Evolutionary conservation across 306 rosid genomes (phyloP), one percentile per base, ranked within the genome.

Genomic region (Ormosia semicastrata): DNA sequence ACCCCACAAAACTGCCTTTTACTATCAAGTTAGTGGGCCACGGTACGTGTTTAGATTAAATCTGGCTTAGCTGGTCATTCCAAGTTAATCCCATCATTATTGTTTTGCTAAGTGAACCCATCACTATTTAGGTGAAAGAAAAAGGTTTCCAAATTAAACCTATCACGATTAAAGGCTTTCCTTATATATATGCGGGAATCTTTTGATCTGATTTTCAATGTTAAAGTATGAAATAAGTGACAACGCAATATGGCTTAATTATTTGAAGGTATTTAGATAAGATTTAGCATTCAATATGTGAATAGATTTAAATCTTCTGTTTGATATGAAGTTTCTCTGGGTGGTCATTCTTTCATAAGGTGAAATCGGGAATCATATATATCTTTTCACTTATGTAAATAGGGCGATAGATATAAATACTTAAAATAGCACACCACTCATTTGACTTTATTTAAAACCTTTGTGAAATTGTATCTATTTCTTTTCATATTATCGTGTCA

Each of bases 41-140:
- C 85, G 70, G 82, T 82, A 81, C 85, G 85, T 53, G 43, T 85
- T 73, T 81, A 82, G 69, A 66, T 84, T 85, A 75, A 89, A 69
- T 86, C 79, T 79, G 50, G 82, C 94, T 89, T 91, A 89, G 90
- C 88, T 90, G 93, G 84, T 89, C 81, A 84, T 91, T 87, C 94
- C 80, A 87, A 86, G 90, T 86, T 54, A 84, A 89, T 84, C 85
- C 89, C 87, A 86, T 79, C 86, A 74, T 83, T 78, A 47, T 73
- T 70, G 64, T 71, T 67, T 79, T 80, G 75, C 79, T 81, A 76
- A 79, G 37, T 75, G 34, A 83, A 79, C 85, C 90, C 90, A 90
- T 84, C 89, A 83, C 87, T 80, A 57, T 72, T 81, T 79, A 65
- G 79, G 81, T 76, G 88, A 59, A 80, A 69, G 37, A 53, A 41